phyloP scores from a whole-genome alignment of 2,329 filamentous ascomycete genomes.

The Catunica adiposa region DNA sequence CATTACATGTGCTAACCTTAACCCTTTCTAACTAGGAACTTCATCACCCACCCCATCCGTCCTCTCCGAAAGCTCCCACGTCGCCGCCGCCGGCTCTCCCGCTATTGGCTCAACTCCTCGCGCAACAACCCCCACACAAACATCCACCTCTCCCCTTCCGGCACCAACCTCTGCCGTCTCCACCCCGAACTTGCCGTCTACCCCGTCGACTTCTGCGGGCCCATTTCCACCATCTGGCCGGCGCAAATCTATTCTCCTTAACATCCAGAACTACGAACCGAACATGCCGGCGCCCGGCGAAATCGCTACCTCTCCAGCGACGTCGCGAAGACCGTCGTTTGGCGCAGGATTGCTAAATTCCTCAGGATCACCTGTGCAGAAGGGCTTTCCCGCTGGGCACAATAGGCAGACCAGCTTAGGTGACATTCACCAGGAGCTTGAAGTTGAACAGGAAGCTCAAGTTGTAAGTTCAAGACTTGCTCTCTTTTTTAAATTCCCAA shows the following conservation, averaged over 20 bases:
- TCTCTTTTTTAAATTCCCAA: too few relatives aligned
- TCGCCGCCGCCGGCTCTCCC: background rate
- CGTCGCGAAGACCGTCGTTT: slow-evolving; percentile 15
- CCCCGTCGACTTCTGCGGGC: background rate
- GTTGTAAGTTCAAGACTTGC: slow-evolving; percentile 47
- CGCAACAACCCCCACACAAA: slow-evolving; percentile 2
- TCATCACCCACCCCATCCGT: background rate
- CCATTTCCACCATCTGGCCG: slow-evolving; percentile 24
- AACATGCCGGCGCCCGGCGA: slow-evolving; percentile 50
- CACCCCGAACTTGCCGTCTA: slow-evolving; percentile 6
- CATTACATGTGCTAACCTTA: slow-evolving; percentile 10
- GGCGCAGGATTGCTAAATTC: background rate
- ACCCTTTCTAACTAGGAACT: background rate
- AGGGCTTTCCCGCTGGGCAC: slow-evolving; percentile 30
- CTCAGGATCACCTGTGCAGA: slow-evolving; percentile 29
- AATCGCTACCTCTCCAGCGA: slow-evolving; percentile 32
- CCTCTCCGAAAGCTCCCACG: background rate
- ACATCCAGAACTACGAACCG: slow-evolving; percentile 58
- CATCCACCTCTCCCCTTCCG: background rate
- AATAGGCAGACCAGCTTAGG: slow-evolving; percentile 53
- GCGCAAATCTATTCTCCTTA: slow-evolving; percentile 53
- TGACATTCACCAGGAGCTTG: slow-evolving; percentile 62
- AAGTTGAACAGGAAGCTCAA: slow-evolving; percentile 64
- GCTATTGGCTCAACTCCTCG: background rate
- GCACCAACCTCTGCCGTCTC: background rate